Conservation (phyloP, 352 stramenopile species). For the Phytophthora vignae region DNA sequence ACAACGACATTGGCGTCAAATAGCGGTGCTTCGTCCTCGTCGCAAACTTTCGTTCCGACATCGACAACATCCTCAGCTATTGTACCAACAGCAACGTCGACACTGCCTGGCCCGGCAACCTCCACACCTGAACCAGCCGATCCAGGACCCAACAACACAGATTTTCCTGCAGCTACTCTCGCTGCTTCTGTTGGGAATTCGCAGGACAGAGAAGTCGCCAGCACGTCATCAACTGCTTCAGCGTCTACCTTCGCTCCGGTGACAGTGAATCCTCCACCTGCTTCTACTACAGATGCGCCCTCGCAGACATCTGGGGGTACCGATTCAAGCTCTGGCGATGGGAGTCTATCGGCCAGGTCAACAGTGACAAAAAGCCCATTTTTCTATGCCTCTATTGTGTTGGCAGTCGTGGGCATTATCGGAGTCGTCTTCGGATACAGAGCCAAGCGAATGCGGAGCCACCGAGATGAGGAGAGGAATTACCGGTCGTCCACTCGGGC, state of each 20-base stretch:
- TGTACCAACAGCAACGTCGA: background rate
- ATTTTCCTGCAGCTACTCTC: background rate
- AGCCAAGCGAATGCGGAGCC: conserved; percentile 35
- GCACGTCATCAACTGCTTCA: conserved; percentile 5
- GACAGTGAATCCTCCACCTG: background rate
- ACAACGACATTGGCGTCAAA: background rate
- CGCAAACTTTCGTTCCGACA: background rate
- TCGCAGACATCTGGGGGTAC: background rate
- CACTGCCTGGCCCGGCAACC: background rate
- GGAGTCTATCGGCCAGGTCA: conserved; percentile 24
- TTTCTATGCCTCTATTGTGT: conserved; percentile 52
- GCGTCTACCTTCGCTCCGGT: background rate
- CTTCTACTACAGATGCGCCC: background rate
- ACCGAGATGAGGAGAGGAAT: conserved; percentile 25
- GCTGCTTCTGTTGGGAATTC: background rate
- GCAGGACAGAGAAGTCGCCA: background rate
- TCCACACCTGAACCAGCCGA: background rate
- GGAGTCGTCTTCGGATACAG: conserved; percentile 34
- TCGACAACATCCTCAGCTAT: background rate
- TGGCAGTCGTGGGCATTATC: conserved; percentile 35
- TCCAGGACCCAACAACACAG: background rate
- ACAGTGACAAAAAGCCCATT: conserved; percentile 44
- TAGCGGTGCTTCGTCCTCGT: background rate
- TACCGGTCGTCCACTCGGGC: conserved; percentile 11
- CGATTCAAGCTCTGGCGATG: conserved; percentile 17